Evolutionary conservation across 768 basidiomycete species (phyloP).

Genomic region (Hydnomerulius pinastri): DNA sequence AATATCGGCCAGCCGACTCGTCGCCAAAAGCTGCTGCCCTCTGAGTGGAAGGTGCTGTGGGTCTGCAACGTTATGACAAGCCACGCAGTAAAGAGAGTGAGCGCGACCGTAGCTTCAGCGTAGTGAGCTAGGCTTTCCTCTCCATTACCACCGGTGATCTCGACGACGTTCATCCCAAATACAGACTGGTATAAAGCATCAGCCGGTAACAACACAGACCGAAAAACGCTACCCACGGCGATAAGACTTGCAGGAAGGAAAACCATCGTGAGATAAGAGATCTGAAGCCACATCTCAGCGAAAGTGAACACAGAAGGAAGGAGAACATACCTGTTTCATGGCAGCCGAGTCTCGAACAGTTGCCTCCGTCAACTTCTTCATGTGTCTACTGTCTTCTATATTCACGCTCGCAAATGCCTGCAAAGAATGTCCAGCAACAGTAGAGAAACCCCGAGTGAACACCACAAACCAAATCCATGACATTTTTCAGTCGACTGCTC

Average conservation of each 20-base stretch:
- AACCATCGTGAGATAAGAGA: constrained; percentile 58
- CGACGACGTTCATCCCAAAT: constrained; percentile 58
- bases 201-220: neutral
- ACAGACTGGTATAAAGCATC: constrained; percentile 37
- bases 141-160: constrained; percentile 34
- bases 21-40: constrained; percentile 13
- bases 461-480: constrained; percentile 33
- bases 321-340: constrained; percentile 33
- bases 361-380: constrained; percentile 51
- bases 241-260: constrained; percentile 58
- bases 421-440: neutral
- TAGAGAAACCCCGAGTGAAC: neutral
- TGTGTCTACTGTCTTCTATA: constrained; percentile 53
- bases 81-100: constrained; percentile 58
- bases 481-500: constrained; percentile 31
- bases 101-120: constrained; percentile 39
- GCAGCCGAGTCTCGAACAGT: constrained; percentile 44
- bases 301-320: constrained; percentile 26
- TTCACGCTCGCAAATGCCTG: constrained; percentile 64
- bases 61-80: constrained; percentile 52
- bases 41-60: constrained; percentile 25
- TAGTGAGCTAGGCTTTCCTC: constrained; percentile 42
- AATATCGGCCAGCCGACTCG: constrained; percentile 25
- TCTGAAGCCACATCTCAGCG: constrained; percentile 12
- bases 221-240: constrained; percentile 21